Evolutionary conservation across 495 filamentous ascomycete genomes (phyloP), one percentile per base, ranked within the genome.

Genomic region (Trichoderma orchidacearum): DNA sequence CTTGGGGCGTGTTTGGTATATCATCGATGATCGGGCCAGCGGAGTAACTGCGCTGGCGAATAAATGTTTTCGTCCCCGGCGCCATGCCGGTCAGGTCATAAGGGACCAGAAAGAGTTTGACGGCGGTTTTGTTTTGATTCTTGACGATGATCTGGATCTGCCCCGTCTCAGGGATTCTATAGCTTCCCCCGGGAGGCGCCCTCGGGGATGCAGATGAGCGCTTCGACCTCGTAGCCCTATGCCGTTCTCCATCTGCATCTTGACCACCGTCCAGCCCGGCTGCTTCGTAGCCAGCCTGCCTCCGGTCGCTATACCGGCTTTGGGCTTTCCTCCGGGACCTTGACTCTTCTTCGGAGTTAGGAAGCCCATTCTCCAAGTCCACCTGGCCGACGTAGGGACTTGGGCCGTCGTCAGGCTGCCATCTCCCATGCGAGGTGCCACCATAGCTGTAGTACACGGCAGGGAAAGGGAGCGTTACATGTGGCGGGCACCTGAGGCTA

Each of bases 71-170:
- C 17, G 87, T 93, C 1, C 90, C 90, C 9, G 89, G 77, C 60
- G 93, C 87, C 94, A 99, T 99, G 56, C 90, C 93, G n/a, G 80
- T 77, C 7, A 99, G 77, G 67, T 96, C 91, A 64, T 99, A 99
- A 0, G 94, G 93, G 25, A 99, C 83, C 13, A 97, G 78, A 61
- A 96, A 99, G 15, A 96, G 72, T 67, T 96, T 96, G 53, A 96
- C 89, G 4, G 91, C 91, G 3, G 90, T 96, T 66, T 95, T 96
- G 74, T 95, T 90, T 11, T 89, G 90, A 61, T 95, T 96, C 65
- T 95, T 94, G 69, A 96, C 93, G 51, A 99, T 85, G 60, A 99
- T 94, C 68, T 99, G 93, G 27, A 99, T 74, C 65, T 97, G 93
- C 0, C 93, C 93, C 63, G 90, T 87, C 65, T 96, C 87, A 0